Base-by-base conservation (phyloP, 148 eudicot species). In the Polygonum maritimum region DNA sequence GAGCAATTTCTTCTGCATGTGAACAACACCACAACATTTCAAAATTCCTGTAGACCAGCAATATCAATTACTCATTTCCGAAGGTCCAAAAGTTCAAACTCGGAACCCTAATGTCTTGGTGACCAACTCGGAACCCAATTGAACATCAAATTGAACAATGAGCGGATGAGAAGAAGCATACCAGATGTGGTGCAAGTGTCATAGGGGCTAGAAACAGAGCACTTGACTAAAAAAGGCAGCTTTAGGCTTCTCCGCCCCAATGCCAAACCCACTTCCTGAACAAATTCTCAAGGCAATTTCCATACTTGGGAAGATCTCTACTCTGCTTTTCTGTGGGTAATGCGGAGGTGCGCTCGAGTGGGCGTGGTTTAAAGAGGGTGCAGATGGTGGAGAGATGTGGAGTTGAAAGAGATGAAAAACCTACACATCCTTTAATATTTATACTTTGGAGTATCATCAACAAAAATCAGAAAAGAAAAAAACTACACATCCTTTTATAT, bases 151-250 rank as follows among this genome's bases (percentile, higher is more conserved):
- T 44, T 7, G 15, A 60, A 22, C 36, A 36, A n/a, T n/a, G n/a
- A 26, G 31, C 31, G 31, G 14, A 60, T 26, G 67, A 15, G 38
- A 60, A 10, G 33, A n/a, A 45, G 52, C 75, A 67, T 67, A 82
- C 82, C 82, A 15, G 75, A 19, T 21, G 60, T 60, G 70, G 80
- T 33, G 39, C 77, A 75, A 74, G 70, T 79, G 1, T 76, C 77
- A 10, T 79, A 55, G 5, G 74, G 38, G 52, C 19, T 48, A 8
- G 85, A 52, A 13, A 79, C 80, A 57, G 85, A 79, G 45, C 85
- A 82, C 63, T 77, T 82, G 18, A 82, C 80, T 74, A 18, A 76
- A 82, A 19, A 77, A 65, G 71, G 45, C 55, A 41, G 65, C 49
- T 73, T 69, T 40, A 19, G 65, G 77, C 31, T 73, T 79, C 11